These are phyloP conservation scores for Euphorbia pulcherrima DNA, from an alignment of 345 rosid genomes.

Conservation along the genomic window DNA sequence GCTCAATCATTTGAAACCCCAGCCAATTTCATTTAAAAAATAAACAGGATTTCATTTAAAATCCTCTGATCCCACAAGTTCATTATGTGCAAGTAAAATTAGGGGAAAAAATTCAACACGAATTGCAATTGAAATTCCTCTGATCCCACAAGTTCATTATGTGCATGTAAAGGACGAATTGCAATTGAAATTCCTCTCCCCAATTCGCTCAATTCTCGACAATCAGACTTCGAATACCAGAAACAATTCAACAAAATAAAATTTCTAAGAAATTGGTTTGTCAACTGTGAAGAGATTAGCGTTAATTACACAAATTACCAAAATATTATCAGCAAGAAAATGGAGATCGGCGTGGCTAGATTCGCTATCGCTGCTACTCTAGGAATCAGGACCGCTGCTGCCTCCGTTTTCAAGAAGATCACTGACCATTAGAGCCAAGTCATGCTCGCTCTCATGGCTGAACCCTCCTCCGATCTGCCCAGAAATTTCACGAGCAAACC, in stretches of 20 bases:
- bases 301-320: conserved; percentile 32
- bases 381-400: conserved; percentile 53
- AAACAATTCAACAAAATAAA: background rate
- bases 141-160: background rate
- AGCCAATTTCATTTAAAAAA: background rate
- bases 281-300: background rate
- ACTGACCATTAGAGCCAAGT: conserved; percentile 78
- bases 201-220: background rate
- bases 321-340: conserved; percentile 65
- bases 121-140: background rate
- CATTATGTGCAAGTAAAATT: background rate
- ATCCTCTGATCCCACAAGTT: too few relatives aligned
- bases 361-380: conserved; percentile 86
- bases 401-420: conserved; percentile 77
- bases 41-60: too few relatives aligned
- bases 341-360: conserved; percentile 70
- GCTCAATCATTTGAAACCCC: background rate
- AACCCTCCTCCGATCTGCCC: conserved; percentile 45
- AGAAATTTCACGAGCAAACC: conserved; percentile 31
- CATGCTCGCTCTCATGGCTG: conserved; percentile 84
- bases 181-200: background rate
- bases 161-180: background rate
- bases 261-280: background rate
- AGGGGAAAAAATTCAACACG: background rate
- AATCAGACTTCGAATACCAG: background rate